phyloP scores from a whole-genome alignment of 257 asterid genomes.

The Solanum sparsipilum region DNA sequence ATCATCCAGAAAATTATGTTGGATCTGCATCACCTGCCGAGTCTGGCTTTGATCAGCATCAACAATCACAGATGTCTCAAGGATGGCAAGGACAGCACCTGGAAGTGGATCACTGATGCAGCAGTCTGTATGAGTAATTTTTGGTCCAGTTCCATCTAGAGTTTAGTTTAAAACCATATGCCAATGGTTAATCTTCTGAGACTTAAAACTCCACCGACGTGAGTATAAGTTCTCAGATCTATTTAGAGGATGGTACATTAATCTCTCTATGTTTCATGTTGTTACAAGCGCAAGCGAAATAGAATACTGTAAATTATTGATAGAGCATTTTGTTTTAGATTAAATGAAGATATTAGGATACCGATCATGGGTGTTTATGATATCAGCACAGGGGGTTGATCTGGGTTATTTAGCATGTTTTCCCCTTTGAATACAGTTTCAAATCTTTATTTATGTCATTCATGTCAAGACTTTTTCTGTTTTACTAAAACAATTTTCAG shows the following conservation, averaged over 20 bases:
- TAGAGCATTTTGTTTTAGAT: background rate
- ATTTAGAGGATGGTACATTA: background rate
- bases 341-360: background rate
- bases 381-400: background rate
- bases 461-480: background rate
- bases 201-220: background rate
- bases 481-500: background rate
- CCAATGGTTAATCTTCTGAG: background rate
- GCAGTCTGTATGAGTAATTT: background rate
- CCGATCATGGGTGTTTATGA: background rate
- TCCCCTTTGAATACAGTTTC: background rate
- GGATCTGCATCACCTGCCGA: background rate
- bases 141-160: background rate
- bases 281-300: slow-evolving; percentile 10
- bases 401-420: background rate
- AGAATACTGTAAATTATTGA: slow-evolving; percentile 11
- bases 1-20: slow-evolving; percentile 59
- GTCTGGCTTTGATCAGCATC: slow-evolving; percentile 20
- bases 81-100: slow-evolving; percentile 23
- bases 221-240: background rate
- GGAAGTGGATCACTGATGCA: slow-evolving; percentile 30
- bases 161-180: background rate
- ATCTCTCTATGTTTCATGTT: background rate
- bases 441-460: background rate
- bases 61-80: slow-evolving; percentile 16